phyloP scores from a whole-genome alignment of 257 asterid genomes.

The Przewalskia tangutica region DNA sequence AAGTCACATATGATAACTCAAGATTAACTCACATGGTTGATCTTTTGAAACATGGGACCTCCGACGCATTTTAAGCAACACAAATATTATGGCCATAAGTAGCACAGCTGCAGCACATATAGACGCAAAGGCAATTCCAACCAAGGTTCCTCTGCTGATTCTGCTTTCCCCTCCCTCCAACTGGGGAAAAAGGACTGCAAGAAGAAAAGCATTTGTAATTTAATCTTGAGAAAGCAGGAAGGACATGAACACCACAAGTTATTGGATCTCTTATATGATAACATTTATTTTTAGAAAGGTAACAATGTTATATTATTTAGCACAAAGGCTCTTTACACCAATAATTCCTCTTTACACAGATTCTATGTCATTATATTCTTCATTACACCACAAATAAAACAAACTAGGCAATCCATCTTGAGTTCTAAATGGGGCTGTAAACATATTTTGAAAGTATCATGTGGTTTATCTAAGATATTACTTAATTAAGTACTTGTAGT shows the following conservation, averaged over 20 bases:
- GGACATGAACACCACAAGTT: background rate
- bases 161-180: slow-evolving; percentile 12
- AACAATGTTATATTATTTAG: background rate
- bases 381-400: background rate
- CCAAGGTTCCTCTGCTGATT: slow-evolving; percentile 30
- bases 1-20: background rate
- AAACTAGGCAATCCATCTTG: background rate
- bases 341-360: background rate
- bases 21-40: background rate
- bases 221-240: background rate
- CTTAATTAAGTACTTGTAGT: background rate
- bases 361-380: background rate
- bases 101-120: slow-evolving; percentile 18
- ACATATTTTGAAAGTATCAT: background rate
- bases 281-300: background rate
- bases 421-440: background rate
- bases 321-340: background rate
- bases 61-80: slow-evolving; percentile 11
- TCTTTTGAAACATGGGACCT: slow-evolving; percentile 7
- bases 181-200: slow-evolving; percentile 34
- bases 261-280: background rate
- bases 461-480: background rate
- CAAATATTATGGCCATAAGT: slow-evolving; percentile 12
- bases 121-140: slow-evolving; percentile 31
- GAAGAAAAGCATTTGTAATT: background rate